These are phyloP conservation scores for Penicillium paradoxum DNA, from an alignment of 495 filamentous ascomycete genomes.

Conservation along the genomic window DNA sequence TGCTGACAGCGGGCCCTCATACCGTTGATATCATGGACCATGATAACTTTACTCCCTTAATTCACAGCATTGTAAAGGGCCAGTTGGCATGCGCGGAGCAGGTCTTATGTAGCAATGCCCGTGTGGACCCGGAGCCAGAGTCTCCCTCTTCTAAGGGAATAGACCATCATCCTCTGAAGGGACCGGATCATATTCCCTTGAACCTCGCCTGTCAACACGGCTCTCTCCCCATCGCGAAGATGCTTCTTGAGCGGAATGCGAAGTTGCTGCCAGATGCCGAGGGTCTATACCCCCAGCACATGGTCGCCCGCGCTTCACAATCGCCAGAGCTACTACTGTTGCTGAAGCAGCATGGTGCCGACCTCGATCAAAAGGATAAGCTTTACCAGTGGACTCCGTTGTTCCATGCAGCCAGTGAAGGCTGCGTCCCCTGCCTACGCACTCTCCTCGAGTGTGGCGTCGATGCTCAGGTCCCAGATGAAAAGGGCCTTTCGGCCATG, in stretches of 20 bases:
- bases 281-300: conserved; percentile 94
- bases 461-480: conserved; percentile 71
- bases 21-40: conserved; percentile 87
- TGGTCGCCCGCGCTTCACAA: conserved; percentile 86
- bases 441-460: conserved; percentile 72
- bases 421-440: conserved; percentile 80
- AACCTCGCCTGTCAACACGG: conserved; percentile 94
- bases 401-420: conserved; percentile 95
- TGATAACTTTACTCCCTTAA: conserved; percentile 94
- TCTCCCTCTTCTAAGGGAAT: neutral
- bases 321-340: conserved; percentile 71
- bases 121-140: conserved; percentile 67
- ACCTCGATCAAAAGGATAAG: conserved; percentile 89
- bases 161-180: conserved; percentile 18
- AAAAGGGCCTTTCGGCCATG: conserved; percentile 90
- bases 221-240: conserved; percentile 71
- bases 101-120: conserved; percentile 65
- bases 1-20: conserved; percentile 55
- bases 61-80: conserved; percentile 87
- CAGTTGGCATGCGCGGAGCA: conserved; percentile 72
- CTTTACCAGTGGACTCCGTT: conserved; percentile 96
- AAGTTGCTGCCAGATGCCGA: conserved; percentile 85
- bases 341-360: conserved; percentile 80
- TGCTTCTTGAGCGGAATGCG: conserved; percentile 74
- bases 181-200: conserved; percentile 87